Conservation (phyloP, 2,329 filamentous ascomycete species). For the Trichophyton simii region DNA sequence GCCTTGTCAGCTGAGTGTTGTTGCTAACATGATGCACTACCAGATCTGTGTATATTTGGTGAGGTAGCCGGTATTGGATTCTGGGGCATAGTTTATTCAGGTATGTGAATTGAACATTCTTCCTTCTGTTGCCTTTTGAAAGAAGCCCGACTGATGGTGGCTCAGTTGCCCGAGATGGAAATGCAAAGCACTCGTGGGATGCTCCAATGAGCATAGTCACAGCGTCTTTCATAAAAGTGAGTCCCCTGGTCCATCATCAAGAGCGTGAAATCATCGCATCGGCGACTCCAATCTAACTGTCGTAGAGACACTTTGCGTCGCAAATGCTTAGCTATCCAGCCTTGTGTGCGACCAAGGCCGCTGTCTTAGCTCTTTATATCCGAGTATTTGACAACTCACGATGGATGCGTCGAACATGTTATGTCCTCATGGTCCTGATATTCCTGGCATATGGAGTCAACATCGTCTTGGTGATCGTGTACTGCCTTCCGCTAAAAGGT, state of each 20-base stretch:
- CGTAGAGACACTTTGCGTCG: neutral
- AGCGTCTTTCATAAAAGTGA: neutral
- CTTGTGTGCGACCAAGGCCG: neutral
- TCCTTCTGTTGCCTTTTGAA: neutral
- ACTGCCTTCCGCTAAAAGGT: neutral
- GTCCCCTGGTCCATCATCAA: neutral
- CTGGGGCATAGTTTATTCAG: neutral
- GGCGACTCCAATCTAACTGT: neutral
- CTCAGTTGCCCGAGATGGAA: neutral
- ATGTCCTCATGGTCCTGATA: neutral
- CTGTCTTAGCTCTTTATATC: neutral
- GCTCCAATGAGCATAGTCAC: neutral
- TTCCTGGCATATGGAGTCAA: neutral
- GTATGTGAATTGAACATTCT: neutral
- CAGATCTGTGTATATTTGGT: constrained; percentile 1
- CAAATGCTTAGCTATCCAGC: constrained; percentile 1
- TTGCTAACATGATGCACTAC: neutral
- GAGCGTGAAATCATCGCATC: neutral
- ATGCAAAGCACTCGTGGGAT: neutral
- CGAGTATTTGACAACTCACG: neutral
- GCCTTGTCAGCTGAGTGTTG: neutral
- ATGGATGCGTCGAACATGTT: constrained; percentile 2
- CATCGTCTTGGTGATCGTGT: neutral
- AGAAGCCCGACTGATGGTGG: neutral
- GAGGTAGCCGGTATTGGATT: neutral